A percentile compares a stretch with the other conserved stretches of the same genome.
Conservation (phyloP, 495 filamentous ascomycete genomes). For the Aspergillus sclerotiicarbonarius region DNA sequence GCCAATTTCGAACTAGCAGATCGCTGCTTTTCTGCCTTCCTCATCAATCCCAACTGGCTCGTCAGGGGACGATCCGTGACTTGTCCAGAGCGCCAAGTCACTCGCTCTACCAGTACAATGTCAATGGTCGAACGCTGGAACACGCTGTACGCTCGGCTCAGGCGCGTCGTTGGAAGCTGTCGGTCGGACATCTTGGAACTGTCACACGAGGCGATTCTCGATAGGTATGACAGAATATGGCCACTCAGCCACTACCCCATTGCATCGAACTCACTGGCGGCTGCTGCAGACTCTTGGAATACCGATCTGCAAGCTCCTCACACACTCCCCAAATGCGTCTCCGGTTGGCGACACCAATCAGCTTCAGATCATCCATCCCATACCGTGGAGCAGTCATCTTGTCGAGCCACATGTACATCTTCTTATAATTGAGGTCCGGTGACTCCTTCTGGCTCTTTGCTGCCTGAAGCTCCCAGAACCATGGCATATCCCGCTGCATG, state of each 20-base stretch:
- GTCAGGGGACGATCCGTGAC: too few species aligned
- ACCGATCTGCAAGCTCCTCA: slow-evolving; percentile 14
- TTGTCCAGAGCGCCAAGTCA: too few species aligned
- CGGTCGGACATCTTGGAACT: too few species aligned
- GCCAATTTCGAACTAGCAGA: too few species aligned
- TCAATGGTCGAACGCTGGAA: too few species aligned
- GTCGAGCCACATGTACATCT: slow-evolving; percentile 20
- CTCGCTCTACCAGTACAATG: too few species aligned
- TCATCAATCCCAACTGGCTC: too few species aligned
- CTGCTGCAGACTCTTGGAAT: not conserved
- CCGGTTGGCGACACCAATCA: slow-evolving; percentile 21
- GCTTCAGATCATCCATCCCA: slow-evolving; percentile 17
- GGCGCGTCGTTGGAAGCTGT: too few species aligned
- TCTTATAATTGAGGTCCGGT: slow-evolving; percentile 17
- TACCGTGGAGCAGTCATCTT: slow-evolving; percentile 14
- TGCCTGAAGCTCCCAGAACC: slow-evolving; percentile 18
- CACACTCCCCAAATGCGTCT: slow-evolving; percentile 22
- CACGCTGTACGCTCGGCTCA: too few species aligned
- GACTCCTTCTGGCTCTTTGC: not conserved
- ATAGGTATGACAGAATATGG: not conserved
- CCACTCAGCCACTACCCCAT: not conserved
- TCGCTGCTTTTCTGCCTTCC: too few species aligned
- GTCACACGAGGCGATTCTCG: not conserved
- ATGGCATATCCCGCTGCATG: slow-evolving; percentile 22
- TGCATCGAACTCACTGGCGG: not conserved